These are phyloP conservation scores for Mycena kentingensis DNA, from an alignment of 768 basidiomycete genomes.

Conservation along the genomic window DNA sequence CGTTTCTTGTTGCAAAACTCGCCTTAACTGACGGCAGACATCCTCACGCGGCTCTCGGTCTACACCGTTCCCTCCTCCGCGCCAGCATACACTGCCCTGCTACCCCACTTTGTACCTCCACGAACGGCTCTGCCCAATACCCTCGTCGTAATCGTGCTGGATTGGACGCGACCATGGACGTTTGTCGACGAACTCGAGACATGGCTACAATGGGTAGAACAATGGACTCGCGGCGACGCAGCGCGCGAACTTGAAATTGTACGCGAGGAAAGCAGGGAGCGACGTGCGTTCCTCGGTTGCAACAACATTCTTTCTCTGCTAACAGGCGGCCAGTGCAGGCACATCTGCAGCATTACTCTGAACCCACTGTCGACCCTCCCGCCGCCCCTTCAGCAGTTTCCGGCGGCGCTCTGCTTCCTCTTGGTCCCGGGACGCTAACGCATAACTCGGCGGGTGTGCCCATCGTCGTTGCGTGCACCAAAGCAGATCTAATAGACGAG, in stretches of 20 bases:
- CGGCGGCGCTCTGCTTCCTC: slow-evolving; percentile 67
- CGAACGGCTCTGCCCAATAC: slow-evolving; percentile 67
- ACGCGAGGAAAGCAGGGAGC: slow-evolving; percentile 80
- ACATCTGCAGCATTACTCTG: slow-evolving; percentile 86
- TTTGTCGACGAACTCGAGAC: slow-evolving; percentile 82
- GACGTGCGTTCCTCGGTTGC: slow-evolving; percentile 53
- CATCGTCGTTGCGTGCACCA: slow-evolving; percentile 87
- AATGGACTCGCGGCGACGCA: slow-evolving; percentile 71
- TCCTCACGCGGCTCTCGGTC: slow-evolving; percentile 83
- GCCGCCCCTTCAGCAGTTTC: slow-evolving; percentile 63
- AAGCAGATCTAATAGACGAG: slow-evolving; percentile 91
- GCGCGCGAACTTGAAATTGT: slow-evolving; percentile 72
- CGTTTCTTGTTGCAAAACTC: slow-evolving; percentile 6
- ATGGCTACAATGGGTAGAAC: slow-evolving; percentile 88
- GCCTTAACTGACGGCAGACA: slow-evolving; percentile 53
- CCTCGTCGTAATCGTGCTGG: slow-evolving; percentile 80
- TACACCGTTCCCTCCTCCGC: slow-evolving; percentile 87
- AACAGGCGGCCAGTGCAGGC: slow-evolving; percentile 67
- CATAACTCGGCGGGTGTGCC: slow-evolving; percentile 87
- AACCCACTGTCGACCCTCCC: slow-evolving; percentile 70
- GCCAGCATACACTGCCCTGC: slow-evolving; percentile 64
- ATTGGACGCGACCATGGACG: slow-evolving; percentile 94
- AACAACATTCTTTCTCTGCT: slow-evolving; percentile 5
- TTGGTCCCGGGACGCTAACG: slow-evolving; percentile 83
- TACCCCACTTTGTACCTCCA: slow-evolving; percentile 81